Base-by-base conservation (phyloP, 73 alveolate species). In the Paramecium caudatum region DNA sequence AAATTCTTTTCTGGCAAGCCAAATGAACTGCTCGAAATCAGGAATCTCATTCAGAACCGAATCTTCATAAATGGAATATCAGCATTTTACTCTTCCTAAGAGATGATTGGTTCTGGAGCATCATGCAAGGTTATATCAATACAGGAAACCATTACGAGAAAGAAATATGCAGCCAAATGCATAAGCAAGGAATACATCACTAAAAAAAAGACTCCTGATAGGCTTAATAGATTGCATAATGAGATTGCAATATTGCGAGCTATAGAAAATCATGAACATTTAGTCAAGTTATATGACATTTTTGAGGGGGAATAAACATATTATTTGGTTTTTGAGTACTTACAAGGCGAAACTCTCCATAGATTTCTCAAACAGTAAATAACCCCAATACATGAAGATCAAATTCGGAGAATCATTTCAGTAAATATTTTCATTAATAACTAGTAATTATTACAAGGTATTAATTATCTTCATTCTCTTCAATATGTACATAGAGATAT, bases 401-500 rank as follows among this genome's bases (percentile, higher is more conserved):
- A 30, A 21, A 74, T 74, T 17, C n/a, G 47, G 47, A 39, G 36
- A 10, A 74, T 74, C n/a, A 15, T 74, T 34, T 34, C 19, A 47
- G 83, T 65, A 65, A 33, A 43, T 33, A 25, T 65, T 2, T 25
- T 32, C 17, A 65, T 65, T 33, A 65, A 65, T 1, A 12, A 65
- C 49, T 65, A 65, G 83, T 45, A 74, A 45, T 30, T 74, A 16
- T 74, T 74, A 74, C 19, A 21, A 1, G 88, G 88, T 9, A 39
- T 74, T n/a, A 74, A 74, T 27, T 36, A 15, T 9, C 32, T 74
- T 37, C 88, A 74, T 74, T 30, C 43, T 37, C 25, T 39, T 15
- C 36, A 41, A 17, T 41, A 41, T 74, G 21, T 74, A 13, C 99
- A 97, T 83, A 74, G 99, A 82, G 99, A 97, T 74, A 82, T 97